Evolutionary conservation across 768 basidiomycete species (phyloP).

Genomic region (Rhodosporidiobolus sp.): DNA sequence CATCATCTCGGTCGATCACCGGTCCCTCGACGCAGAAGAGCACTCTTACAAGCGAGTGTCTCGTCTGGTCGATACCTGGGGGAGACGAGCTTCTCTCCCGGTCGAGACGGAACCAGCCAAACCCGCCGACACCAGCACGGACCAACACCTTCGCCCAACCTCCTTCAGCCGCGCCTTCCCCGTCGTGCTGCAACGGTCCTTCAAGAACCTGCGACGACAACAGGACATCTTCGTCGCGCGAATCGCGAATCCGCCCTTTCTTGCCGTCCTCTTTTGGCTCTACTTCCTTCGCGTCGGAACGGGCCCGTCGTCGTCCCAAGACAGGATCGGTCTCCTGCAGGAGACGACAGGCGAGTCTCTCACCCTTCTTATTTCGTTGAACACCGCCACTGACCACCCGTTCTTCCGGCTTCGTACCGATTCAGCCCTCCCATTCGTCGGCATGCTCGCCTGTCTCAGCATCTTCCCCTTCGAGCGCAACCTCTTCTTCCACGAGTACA

Average conservation of each 20-base stretch:
- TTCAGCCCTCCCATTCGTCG: constrained; percentile 34
- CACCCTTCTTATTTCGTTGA: too few species aligned
- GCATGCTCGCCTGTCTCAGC: constrained; percentile 49
- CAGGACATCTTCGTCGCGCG: constrained; percentile 40
- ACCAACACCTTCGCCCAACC: neutral
- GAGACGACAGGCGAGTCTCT: constrained; percentile 28
- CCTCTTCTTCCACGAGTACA: constrained; percentile 53
- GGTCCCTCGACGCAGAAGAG: constrained; percentile 2
- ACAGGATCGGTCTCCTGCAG: constrained; percentile 40
- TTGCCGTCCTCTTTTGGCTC: constrained; percentile 40
- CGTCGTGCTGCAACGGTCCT: neutral
- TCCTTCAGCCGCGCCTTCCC: too few species aligned
- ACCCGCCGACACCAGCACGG: neutral
- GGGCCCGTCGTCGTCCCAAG: constrained; percentile 29
- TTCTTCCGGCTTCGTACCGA: neutral
- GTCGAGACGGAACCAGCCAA: too few species aligned
- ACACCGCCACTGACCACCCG: too few species aligned
- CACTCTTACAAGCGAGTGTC: constrained; percentile 11
- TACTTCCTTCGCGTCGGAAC: constrained; percentile 40
- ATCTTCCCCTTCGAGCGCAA: constrained; percentile 54
- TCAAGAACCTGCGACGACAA: constrained; percentile 40
- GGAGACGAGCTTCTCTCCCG: neutral
- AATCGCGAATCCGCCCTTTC: constrained; percentile 36
- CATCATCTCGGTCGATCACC: constrained; percentile 34
- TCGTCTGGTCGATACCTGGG: constrained; percentile 24